Base-by-base conservation (phyloP, 2,329 filamentous ascomycete genomes). In the Pseudogymnoascus sp. region DNA sequence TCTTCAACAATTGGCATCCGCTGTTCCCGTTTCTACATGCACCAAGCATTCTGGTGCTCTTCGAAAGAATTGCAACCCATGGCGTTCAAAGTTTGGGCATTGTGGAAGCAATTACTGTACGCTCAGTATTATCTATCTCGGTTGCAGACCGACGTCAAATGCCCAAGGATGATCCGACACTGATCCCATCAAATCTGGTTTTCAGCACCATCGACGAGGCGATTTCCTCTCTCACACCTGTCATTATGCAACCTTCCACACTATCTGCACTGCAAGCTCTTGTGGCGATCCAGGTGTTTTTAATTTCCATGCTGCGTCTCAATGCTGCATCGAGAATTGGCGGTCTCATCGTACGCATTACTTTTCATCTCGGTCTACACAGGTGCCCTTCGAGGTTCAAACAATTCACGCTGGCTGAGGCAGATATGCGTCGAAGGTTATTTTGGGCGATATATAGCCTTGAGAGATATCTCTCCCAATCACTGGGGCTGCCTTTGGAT, bases 1-100 rank as follows among this genome's bases (percentile, higher is more conserved):
- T 84, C 65, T 85, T 85, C 65, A 77, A 83, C 24, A 77, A 80
- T 14, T 86, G 83, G 83, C 83, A 86, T 66, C 78, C 81, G 0
- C 76, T 81, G 2, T 80, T 84, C 43, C 83, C 83, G 0, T 85
- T 83, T 62, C 73, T 85, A 4, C 80, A 84, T 66, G 83, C 80
- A 0, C 82, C 82, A 1, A 76, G 78, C 3, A 72, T 84, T 2
- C 72, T 85, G 2, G 73, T 75, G 14, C 70, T 75, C 1, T 76
- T 84, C 53, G 79, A 84, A 64, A 71, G 72, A 19, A 67, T 78
- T 6, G 74, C 78, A n/a, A 68, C 70, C 2, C 64, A 67, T 11
- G 76, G 76, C 0, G 62, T 73, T 0, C 64, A 68, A 1, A 67
- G 70, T 2, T 62, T 77, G 0, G 68, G 67, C n/a, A 67, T 71